Percentiles rank a stretch among this genome's conserved stretches.
Conservation (phyloP, 768 basidiomycete genomes). For the Lactifluus subvellereus region DNA sequence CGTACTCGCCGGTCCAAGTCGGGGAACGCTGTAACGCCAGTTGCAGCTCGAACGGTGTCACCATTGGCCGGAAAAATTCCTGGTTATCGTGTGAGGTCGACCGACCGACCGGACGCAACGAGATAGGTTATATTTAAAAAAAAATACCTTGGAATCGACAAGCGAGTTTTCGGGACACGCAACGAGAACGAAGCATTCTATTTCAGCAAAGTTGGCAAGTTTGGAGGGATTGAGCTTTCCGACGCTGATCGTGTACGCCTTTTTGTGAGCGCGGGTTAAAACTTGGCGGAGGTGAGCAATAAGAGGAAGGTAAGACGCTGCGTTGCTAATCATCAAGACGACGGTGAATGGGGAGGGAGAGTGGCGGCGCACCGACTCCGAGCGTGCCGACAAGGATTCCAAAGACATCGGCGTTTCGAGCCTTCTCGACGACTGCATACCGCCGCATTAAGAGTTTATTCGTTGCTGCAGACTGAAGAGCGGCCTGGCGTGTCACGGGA, state of each 20-base stretch:
- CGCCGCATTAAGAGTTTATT: slow-evolving; percentile 87
- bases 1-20: slow-evolving; percentile 71
- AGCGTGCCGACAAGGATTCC: slow-evolving; percentile 94
- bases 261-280: slow-evolving; percentile 66
- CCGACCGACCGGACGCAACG: background rate
- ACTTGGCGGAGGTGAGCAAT: slow-evolving; percentile 74
- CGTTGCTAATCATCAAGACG: background rate
- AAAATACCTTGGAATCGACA: slow-evolving; percentile 57
- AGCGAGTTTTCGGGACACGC: slow-evolving; percentile 93
- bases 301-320: slow-evolving; percentile 81
- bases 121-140: background rate
- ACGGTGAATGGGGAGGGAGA: background rate
- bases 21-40: slow-evolving; percentile 67
- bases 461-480: slow-evolving; percentile 59
- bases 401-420: slow-evolving; percentile 88
- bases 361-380: slow-evolving; percentile 60
- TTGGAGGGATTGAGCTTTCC: slow-evolving; percentile 95
- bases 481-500: slow-evolving; percentile 43
- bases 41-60: slow-evolving; percentile 90
- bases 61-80: slow-evolving; percentile 87
- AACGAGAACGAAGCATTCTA: slow-evolving; percentile 92
- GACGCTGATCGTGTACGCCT: slow-evolving; percentile 91
- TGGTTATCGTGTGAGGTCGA: slow-evolving; percentile 30
- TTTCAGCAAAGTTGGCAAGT: slow-evolving; percentile 91
- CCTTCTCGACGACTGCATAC: slow-evolving; percentile 80